Base-by-base conservation (phyloP, 768 basidiomycete genomes). In the Naganishia antarctica region DNA sequence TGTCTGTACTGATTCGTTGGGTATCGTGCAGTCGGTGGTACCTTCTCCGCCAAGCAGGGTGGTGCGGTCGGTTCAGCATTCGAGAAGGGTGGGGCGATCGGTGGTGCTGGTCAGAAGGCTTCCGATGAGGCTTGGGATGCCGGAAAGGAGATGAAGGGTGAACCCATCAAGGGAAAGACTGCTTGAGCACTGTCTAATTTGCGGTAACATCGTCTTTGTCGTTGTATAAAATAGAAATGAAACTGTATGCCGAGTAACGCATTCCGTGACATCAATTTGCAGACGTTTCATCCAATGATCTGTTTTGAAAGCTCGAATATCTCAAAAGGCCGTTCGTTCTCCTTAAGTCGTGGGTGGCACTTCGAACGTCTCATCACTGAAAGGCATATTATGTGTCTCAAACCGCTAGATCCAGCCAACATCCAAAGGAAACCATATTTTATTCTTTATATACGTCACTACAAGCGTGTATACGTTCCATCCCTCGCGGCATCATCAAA, bases 71-170 rank as follows among this genome's bases (percentile, higher is more conserved):
- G 62, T 18, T 57, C 49, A 13, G 49, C 49, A n/a, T 63, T 63
- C 41, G 62, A 63, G 23, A 63, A 63, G 62, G 62, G 53, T 47
- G 62, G 62, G 21, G 48, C 41, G 2, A 28, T 63, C 29, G 62
- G 62, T 15, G 34, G 37, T 13, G 44, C 50, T 40, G 62, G 49
- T 23, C 62, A 63, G 50, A 63, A 63, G 46, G 49, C n/a, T 23
- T 31, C 28, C 41, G 62, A 63, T 41, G 48, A 63, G 62, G 32
- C 49, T 16, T 63, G 62, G 62, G 50, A 63, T 44, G 49, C 50
- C 26, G 62, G 62, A 9, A 63, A 63, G 62, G 62, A 46, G 26
- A 26, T 63, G 49, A 63, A 63, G 62, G 62, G 62, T 4, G 62
- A 63, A 34, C 41, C 41, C 23, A 43, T 60, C 43, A 60, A 60